phyloP scores from a whole-genome alignment of 2,329 filamentous ascomycete genomes.

The Aureobasidium mangrovei region DNA sequence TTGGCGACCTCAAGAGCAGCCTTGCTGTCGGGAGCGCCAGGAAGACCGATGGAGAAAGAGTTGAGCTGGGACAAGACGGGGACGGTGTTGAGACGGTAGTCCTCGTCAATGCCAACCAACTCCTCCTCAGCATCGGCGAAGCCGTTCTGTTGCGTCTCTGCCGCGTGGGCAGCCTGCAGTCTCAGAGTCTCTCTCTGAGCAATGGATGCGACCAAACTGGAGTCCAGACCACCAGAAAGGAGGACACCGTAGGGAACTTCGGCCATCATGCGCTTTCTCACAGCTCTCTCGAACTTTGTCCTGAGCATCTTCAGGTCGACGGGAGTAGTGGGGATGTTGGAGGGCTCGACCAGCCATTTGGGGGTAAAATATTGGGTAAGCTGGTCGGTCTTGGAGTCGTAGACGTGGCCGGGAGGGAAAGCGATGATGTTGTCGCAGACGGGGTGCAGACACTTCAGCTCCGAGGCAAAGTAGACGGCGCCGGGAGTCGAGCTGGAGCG shows the following conservation, averaged over 20 bases:
- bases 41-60: conserved; percentile 97
- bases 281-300: conserved; percentile 75
- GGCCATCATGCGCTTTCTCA: conserved; percentile 95
- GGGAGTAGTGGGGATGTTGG: conserved; percentile 67
- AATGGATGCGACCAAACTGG: conserved; percentile 88
- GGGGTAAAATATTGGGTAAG: conserved; percentile 86
- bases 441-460: conserved; percentile 84
- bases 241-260: conserved; percentile 97
- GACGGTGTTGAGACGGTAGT: conserved; percentile 79
- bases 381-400: conserved; percentile 83
- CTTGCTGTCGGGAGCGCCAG: conserved; percentile 82
- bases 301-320: conserved; percentile 77
- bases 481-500: conserved; percentile 72
- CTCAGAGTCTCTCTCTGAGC: conserved; percentile 85
- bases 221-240: conserved; percentile 90
- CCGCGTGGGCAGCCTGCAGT: conserved; percentile 45
- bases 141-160: conserved; percentile 38
- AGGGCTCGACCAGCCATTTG: conserved; percentile 75
- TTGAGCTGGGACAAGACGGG: conserved; percentile 91
- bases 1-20: conserved; percentile 89
- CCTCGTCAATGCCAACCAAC: conserved; percentile 88
- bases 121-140: conserved; percentile 53
- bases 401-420: conserved; percentile 93
- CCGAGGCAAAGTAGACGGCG: conserved; percentile 90
- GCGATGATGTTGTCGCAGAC: conserved; percentile 92